Conservation (phyloP, 1,284 basidiomycete genomes). For the Sphagnurus paluster region DNA sequence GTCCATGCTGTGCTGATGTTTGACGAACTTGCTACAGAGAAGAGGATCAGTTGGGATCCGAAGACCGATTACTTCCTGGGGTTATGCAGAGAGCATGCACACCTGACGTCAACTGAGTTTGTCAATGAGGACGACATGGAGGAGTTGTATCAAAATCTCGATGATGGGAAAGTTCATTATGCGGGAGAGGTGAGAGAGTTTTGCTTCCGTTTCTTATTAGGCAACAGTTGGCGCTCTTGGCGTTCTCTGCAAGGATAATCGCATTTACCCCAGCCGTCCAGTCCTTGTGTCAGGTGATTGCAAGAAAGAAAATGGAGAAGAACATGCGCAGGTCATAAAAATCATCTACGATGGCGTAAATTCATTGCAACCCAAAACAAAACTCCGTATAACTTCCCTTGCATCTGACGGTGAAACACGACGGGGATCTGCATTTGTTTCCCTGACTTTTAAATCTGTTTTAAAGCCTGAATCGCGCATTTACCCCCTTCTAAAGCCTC, state of each 20-base stretch:
- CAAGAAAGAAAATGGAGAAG: constrained; percentile 26
- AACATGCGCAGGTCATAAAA: constrained; percentile 25
- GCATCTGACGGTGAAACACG: constrained; percentile 27
- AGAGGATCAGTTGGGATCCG: constrained; percentile 23
- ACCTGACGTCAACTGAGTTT: constrained; percentile 23
- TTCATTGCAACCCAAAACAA: neutral
- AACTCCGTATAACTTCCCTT: constrained; percentile 16
- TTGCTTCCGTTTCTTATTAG: constrained; percentile 16
- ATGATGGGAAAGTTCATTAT: constrained; percentile 20
- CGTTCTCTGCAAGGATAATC: constrained; percentile 19
- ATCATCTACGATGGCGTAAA: constrained; percentile 21
- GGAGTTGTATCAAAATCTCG: constrained; percentile 11
- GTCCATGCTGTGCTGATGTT: constrained; percentile 25
- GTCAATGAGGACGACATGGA: constrained; percentile 20
- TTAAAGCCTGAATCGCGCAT: constrained; percentile 14
- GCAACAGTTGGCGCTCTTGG: constrained; percentile 28
- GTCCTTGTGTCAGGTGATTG: constrained; percentile 31
- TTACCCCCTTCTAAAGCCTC: constrained; percentile 19
- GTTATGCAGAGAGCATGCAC: constrained; percentile 25
- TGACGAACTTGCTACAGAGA: constrained; percentile 28
- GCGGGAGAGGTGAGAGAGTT: constrained; percentile 26
- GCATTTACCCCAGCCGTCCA: constrained; percentile 26
- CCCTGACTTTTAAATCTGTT: constrained; percentile 1
- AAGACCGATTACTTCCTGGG: constrained; percentile 26
- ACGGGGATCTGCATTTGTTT: constrained; percentile 23